Evolutionary conservation across 768 basidiomycete genomes (phyloP).

Genomic region (Thelephora ganbajun): DNA sequence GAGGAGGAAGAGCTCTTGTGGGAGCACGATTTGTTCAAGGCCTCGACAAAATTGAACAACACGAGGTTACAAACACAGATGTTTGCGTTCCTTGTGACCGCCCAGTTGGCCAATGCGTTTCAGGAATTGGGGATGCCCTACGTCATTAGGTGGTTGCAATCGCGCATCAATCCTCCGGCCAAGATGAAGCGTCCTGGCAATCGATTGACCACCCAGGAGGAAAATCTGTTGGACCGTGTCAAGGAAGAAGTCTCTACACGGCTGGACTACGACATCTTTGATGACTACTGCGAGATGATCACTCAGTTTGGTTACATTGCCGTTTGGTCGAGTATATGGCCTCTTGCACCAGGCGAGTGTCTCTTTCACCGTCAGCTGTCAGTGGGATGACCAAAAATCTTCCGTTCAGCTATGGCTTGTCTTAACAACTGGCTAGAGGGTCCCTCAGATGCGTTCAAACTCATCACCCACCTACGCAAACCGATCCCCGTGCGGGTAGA

Average conservation of each 20-base stretch:
- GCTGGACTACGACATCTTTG: constrained; percentile 70
- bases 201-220: constrained; percentile 38
- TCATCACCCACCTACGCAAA: constrained; percentile 69
- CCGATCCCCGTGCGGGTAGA: constrained; percentile 79
- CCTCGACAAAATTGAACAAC: constrained; percentile 49
- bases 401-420: constrained; percentile 52
- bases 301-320: constrained; percentile 89
- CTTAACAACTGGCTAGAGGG: constrained; percentile 89
- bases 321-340: constrained; percentile 92
- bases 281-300: constrained; percentile 94
- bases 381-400: background rate
- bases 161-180: constrained; percentile 5
- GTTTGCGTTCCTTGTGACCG: constrained; percentile 86
- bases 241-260: constrained; percentile 54
- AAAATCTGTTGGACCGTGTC: constrained; percentile 67
- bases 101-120: constrained; percentile 70
- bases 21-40: constrained; percentile 36
- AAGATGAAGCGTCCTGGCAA: constrained; percentile 13
- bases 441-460: constrained; percentile 91
- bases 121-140: constrained; percentile 74
- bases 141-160: constrained; percentile 42
- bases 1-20: constrained; percentile 22
- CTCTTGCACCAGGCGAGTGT: constrained; percentile 60
- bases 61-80: constrained; percentile 76
- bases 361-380: background rate